Conservation (phyloP, 1,139 yeast genomes). For the Kluyveromyces sp. region DNA sequence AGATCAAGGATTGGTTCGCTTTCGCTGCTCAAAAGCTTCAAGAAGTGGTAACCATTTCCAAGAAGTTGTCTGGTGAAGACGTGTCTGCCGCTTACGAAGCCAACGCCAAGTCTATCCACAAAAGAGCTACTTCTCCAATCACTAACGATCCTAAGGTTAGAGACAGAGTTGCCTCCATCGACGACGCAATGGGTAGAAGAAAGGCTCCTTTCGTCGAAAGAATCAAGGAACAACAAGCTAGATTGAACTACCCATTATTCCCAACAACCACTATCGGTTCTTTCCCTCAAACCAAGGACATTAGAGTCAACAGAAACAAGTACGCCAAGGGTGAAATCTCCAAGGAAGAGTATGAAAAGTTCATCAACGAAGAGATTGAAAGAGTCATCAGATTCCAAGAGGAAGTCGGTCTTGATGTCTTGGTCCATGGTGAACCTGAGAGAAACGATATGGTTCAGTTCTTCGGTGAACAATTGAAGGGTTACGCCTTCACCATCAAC, state of each 20-base stretch:
- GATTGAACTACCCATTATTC: slow-evolving; percentile 93
- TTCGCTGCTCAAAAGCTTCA: slow-evolving; percentile 93
- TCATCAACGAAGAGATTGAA: slow-evolving; percentile 95
- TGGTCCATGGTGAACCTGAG: slow-evolving; percentile 99
- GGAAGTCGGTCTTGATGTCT: slow-evolving; percentile 94
- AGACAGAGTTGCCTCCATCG: slow-evolving; percentile 76
- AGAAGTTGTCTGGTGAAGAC: slow-evolving; percentile 77
- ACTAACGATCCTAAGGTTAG: slow-evolving; percentile 90
- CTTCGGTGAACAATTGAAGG: slow-evolving; percentile 97
- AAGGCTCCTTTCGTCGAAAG: slow-evolving; percentile 79
- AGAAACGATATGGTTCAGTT: slow-evolving; percentile 99
- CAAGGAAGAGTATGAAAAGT: slow-evolving; percentile 89
- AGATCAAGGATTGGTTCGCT: slow-evolving; percentile 95
- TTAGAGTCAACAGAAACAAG: slow-evolving; percentile 97
- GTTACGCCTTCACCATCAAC: slow-evolving; percentile 95
- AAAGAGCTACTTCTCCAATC: slow-evolving; percentile 80
- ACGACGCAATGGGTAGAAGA: slow-evolving; percentile 78
- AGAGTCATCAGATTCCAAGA: slow-evolving; percentile 97
- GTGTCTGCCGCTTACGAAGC: slow-evolving; percentile 65
- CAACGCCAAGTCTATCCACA: slow-evolving; percentile 77
- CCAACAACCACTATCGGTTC: slow-evolving; percentile 99
- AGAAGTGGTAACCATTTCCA: slow-evolving; percentile 88
- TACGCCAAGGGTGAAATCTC: slow-evolving; percentile 93
- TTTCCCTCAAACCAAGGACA: slow-evolving; percentile 99
- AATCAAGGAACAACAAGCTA: slow-evolving; percentile 77